Evolutionary conservation across 805 yeast genomes (phyloP), one percentile per base, ranked within the genome.

Genomic region (Candida ipomoeae): DNA sequence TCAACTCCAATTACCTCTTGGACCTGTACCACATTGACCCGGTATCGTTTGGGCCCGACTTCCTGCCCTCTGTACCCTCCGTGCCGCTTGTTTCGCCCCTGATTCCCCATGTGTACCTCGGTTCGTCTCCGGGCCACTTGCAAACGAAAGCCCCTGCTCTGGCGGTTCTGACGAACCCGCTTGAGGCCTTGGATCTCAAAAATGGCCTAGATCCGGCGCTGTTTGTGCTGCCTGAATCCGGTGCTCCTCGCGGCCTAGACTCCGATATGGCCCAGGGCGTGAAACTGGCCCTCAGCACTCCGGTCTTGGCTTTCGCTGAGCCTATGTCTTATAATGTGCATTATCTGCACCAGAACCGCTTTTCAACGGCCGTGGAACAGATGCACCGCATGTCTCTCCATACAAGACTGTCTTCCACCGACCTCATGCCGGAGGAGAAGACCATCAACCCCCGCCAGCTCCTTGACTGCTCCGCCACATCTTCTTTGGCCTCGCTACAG

Each of bases 401-500:
- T 38, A 40, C 33, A 8, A 52, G 51, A 23, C 57, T 57, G 48
- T 62, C 62, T 20, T 52, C 59, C 10, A n/a, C 18, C 32, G 21
- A 32, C 6, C 41, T 44, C 29, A 47, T 23, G 26, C 15, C 47
- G 13, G 62, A 60, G 44, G 63, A 62, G 36, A 54, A 63, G 39
- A 69, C 74, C 11, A 63, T 69, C 40, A 68, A 69, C 51, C 74
- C 74, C 3, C 57, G 62, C 36, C 66, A 69, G 48, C 54, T 69
- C 3, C 38, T 55, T 14, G 58, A 52, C 14, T 46, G 34, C 17
- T 42, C 46, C 21, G 33, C 47, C 32, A 34, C 41, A 15, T 29
- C 37, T 41, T 15, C 37, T 39, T 44, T 31, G 23, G 5, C 29
- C 4, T 21, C 34, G 13, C 18, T 23, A 11, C 42, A 40, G 15